Percentiles rank a stretch among this genome's conserved stretches.
These are phyloP conservation scores for Phyllosticta citriasiana DNA, from an alignment of 2,329 filamentous ascomycete genomes.

Conservation along the genomic window DNA sequence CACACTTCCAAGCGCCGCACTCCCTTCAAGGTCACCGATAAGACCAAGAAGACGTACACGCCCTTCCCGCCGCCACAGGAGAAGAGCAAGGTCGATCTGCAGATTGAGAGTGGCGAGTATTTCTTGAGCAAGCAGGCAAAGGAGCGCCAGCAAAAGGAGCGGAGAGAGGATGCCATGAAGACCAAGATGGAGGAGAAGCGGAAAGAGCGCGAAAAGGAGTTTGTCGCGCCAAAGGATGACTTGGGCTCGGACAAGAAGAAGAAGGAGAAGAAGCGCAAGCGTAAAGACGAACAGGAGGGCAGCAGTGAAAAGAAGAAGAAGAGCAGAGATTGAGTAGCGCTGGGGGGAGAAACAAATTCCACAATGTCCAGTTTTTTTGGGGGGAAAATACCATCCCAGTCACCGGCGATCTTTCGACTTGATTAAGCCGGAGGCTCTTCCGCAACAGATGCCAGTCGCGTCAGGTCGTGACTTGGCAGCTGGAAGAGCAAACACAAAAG, in stretches of 20 bases:
- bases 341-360: background rate
- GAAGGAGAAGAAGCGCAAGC: constrained; percentile 26
- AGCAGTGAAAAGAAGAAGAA: constrained; percentile 31
- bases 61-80: constrained; percentile 94
- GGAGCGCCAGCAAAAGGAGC: constrained; percentile 69
- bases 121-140: constrained; percentile 90
- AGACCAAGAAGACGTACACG: constrained; percentile 88
- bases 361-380: background rate
- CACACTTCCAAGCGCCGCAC: constrained; percentile 73
- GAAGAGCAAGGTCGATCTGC: constrained; percentile 97
- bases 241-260: constrained; percentile 40
- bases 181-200: constrained; percentile 81
- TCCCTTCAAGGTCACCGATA: constrained; percentile 82
- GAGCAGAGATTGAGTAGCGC: constrained; percentile 1
- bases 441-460: background rate
- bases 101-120: constrained; percentile 97
- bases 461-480: background rate
- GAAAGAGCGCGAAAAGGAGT: constrained; percentile 75
- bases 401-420: background rate
- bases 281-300: constrained; percentile 27
- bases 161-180: constrained; percentile 74
- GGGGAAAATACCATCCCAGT: background rate
- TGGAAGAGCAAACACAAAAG: background rate
- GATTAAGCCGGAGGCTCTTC: background rate
- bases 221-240: constrained; percentile 74